Base-by-base conservation (phyloP, 106 monocot species). In the Apostasia ramifera region DNA sequence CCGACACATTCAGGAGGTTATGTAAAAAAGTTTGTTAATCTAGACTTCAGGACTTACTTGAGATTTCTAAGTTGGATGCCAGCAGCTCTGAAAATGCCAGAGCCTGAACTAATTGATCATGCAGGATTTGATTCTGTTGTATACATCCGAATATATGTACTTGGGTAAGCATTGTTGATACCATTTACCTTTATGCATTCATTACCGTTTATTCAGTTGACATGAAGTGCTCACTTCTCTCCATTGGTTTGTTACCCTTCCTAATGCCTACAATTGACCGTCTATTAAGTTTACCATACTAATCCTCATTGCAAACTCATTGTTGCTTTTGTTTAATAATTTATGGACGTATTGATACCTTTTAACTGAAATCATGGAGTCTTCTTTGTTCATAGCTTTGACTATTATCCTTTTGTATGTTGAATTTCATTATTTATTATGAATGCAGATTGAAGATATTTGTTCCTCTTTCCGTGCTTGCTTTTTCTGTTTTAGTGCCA, bases 31-130 rank as follows among this genome's bases (percentile, higher is more conserved):
- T 91, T 95, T 72, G 78, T 95, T 52, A 95, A 95, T 63, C 64
- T 81, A 15, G 80, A 95, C 56, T 57, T 46, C 13, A 72, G 65
- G 13, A 84, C 91, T 42, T 95, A 95, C 55, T 40, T 95, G 9
- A 83, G 80, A 26, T 95, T 95, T 79, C 60, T 91, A 61, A 88
- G 78, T 69, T 95, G 95, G 95, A 95, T 95, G 91, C 95, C 95
- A 51, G 88, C 79, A 42, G 95, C 95, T 61, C 61, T 95, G 46
- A 80, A 55, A 77, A 95, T 95, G 95, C 95, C 95, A 41, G 85
- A 95, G 64, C 86, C 79, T 26, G 95, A 91, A 71, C 73, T 95
- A 10, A 88, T 95, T 63, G 83, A 82, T 53, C 95, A 91, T 82
- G 91, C 95, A 7, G 91, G 95, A 45, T 82, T 95, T 47, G 95